Base-by-base conservation (phyloP, 2,329 filamentous ascomycete genomes). In the Lachnellula arida region DNA sequence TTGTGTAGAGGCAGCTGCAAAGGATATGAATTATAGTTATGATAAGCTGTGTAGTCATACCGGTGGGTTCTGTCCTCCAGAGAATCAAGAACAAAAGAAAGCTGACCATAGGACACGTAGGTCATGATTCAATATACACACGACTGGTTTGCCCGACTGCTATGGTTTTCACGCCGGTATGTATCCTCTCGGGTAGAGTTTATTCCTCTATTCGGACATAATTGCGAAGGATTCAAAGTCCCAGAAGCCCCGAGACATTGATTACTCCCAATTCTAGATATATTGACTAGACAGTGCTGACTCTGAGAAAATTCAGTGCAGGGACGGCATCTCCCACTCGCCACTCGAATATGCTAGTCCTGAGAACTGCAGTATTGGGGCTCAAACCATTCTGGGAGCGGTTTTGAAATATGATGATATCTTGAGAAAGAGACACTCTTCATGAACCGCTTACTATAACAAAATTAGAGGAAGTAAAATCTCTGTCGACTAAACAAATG, bases 81-180 rank as follows among this genome's bases (percentile, higher is more conserved):
- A 52, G 12, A 15, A 19, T 22, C 11, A 46, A 46, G 51, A 39
- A 32, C 28, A 32, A 11, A 28, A 12, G 19, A 23, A 17, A 44
- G 42, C 19, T 44, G 6, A 12, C 2, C 3, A 44, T 17, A 5
- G 12, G 7, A 11, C n/a, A 2, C 9, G 2, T 4, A 44, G 42
- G 42, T 22, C 78, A 71, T 44, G 76, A 78, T 61, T 82, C 77
- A 58, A 81, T 84, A 7, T 82, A 81, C 55, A 76, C 81, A 2
- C 81, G 76, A 51, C 75, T 78, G 55, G 71, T 74, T n/a, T 80
- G 79, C 43, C 82, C 82, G 11, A 84, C 82, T 1, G 78, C 78
- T 47, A 86, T 86, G 82, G 81, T 86, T 22, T 86, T 86, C 60
- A 78, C 84, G n/a, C 81, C 82, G 28, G 28, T 32, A 32, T 32